Base-by-base conservation (phyloP, 2,329 filamentous ascomycete species). In the Fusarium sp. region DNA sequence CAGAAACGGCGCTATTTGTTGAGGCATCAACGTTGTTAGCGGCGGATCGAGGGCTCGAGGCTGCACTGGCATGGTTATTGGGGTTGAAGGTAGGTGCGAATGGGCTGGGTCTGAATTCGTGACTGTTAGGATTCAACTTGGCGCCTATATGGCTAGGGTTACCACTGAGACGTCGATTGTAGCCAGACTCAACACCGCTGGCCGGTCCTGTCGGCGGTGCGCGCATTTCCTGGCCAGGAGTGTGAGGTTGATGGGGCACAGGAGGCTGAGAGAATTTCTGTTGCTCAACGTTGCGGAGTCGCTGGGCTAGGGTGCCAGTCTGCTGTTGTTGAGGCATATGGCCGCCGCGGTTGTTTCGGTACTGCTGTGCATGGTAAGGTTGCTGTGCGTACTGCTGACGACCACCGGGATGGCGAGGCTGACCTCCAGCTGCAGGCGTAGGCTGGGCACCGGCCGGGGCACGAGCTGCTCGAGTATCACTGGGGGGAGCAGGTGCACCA, bases 71-170 rank as follows among this genome's bases (percentile, higher is more conserved):
- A 45, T 84, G 82, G 6, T 84, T 83, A 23, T 81, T 92, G 7
- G 92, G 95, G 70, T 90, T 95, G 80, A 99, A 98, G 3, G 90
- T 85, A 42, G 87, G 86, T 1, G 94, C 94, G 64, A 91, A 91
- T 6, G 92, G 90, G 72, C 91, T 96, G 18, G 95, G 96, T 67
- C 91, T 90, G 80, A 97, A 98, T 74, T 97, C 94, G 75, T 87
- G 84, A 70, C 84, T 90, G 72, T 88, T 89, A 9, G 88, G 88
- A 66, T 90, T 90, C 70, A 90, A 75, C 76, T 88, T 88, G 43
- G 81, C 82, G 6, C 81, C 80, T 72, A 87, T 80, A 50, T 86
- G 86, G 41, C 80, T 80, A 14, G 83, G 80, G n/a, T 84, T 77
- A 47, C 81, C 83, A 63, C 83, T 85, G 43, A 85, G 73, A 43